phyloP scores from a whole-genome alignment of 768 basidiomycete genomes.

The Mycena alexandri region DNA sequence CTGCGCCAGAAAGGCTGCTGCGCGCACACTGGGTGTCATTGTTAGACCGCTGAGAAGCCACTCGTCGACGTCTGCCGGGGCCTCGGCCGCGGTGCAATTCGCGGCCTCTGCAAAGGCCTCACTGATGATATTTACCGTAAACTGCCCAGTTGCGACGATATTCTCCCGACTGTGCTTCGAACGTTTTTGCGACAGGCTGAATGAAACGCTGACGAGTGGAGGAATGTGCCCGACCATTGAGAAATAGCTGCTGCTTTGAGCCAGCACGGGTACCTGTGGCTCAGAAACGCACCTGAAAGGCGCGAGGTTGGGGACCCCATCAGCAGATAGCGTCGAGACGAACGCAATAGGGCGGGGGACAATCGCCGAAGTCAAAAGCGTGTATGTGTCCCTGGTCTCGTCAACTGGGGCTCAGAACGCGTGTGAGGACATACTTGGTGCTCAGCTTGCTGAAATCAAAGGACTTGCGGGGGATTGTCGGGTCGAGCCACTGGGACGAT shows the following conservation, averaged over 20 bases:
- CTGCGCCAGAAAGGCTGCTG: background rate
- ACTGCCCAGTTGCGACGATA: slow-evolving; percentile 73
- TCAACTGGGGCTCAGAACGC: background rate
- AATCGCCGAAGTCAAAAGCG: slow-evolving; percentile 68
- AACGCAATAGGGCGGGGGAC: slow-evolving; percentile 78
- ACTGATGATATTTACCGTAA: slow-evolving; percentile 80
- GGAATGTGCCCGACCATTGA: slow-evolving; percentile 78
- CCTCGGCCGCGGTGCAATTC: slow-evolving; percentile 67
- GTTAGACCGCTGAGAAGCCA: slow-evolving; percentile 74
- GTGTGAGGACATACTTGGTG: slow-evolving; percentile 41
- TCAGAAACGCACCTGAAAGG: slow-evolving; percentile 66
- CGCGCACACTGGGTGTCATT: slow-evolving; percentile 63
- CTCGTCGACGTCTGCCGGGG: slow-evolving; percentile 65
- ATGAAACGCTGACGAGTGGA: slow-evolving; percentile 74
- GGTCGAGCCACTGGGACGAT: slow-evolving; percentile 26
- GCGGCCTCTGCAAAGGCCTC: slow-evolving; percentile 72
- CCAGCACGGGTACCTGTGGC: slow-evolving; percentile 8
- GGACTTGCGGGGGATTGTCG: slow-evolving; percentile 50
- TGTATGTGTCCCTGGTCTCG: slow-evolving; percentile 56
- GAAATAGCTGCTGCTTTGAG: slow-evolving; percentile 60
- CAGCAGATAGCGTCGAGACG: slow-evolving; percentile 67
- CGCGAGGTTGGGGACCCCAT: slow-evolving; percentile 70
- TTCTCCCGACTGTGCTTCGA: slow-evolving; percentile 77
- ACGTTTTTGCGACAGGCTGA: slow-evolving; percentile 57
- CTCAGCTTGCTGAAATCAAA: slow-evolving; percentile 54